A percentile compares a stretch with the other conserved stretches of the same genome.
These are phyloP conservation scores for Termitomyces titanicus DNA, from an alignment of 768 basidiomycete species.

Conservation along the genomic window DNA sequence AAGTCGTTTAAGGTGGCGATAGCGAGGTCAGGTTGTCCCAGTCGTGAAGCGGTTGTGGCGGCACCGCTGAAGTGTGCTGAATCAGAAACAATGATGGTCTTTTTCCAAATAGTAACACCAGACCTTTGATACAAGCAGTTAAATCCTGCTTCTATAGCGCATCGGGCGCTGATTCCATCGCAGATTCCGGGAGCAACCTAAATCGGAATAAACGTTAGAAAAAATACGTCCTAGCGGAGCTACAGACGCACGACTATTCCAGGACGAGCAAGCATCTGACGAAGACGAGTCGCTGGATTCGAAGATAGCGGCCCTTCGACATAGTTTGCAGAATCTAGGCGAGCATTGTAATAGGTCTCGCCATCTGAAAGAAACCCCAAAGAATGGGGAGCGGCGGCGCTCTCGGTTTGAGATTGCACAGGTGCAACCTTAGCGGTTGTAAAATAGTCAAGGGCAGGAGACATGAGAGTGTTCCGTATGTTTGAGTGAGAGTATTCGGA, in stretches of 20 bases:
- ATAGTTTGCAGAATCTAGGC: slow-evolving; percentile 66
- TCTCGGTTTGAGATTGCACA: slow-evolving; percentile 4
- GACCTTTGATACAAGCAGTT: slow-evolving; percentile 75
- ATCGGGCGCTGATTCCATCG: slow-evolving; percentile 76
- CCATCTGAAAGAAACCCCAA: background rate
- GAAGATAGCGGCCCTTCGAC: slow-evolving; percentile 64
- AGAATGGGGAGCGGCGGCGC: background rate
- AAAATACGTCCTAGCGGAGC: background rate
- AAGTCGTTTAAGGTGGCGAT: slow-evolving; percentile 80
- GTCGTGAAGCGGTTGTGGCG: slow-evolving; percentile 74
- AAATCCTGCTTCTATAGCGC: slow-evolving; percentile 78
- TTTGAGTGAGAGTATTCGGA: background rate
- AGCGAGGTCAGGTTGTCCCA: slow-evolving; percentile 76
- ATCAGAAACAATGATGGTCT: background rate
- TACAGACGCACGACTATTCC: slow-evolving; percentile 65
- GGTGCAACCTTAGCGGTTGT: slow-evolving; percentile 8
- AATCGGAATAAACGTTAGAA: background rate
- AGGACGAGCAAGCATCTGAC: slow-evolving; percentile 66
- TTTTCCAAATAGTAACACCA: background rate
- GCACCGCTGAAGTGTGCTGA: slow-evolving; percentile 48
- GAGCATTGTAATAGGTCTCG: slow-evolving; percentile 57
- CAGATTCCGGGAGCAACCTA: slow-evolving; percentile 78
- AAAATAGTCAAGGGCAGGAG: slow-evolving; percentile 21
- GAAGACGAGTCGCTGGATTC: slow-evolving; percentile 68
- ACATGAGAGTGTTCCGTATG: slow-evolving; percentile 8